A percentile compares a stretch with the other conserved stretches of the same genome.
Evolutionary conservation across 768 basidiomycete species (phyloP).

Genomic region (Termitomyces bulborhizus): DNA sequence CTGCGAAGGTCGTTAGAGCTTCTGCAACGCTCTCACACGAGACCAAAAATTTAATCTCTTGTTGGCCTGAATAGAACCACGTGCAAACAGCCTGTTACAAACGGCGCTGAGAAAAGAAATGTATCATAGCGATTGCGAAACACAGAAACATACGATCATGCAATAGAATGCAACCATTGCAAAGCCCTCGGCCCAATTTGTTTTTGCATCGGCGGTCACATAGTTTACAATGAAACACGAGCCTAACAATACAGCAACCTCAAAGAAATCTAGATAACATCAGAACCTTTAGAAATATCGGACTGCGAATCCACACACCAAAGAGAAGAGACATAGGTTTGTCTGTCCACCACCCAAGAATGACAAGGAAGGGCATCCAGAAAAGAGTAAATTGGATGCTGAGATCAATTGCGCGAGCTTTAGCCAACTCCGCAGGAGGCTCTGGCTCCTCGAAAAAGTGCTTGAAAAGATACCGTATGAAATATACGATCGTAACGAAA

Average conservation of each 20-base stretch:
- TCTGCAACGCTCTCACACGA: constrained; percentile 31
- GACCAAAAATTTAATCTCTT: constrained; percentile 37
- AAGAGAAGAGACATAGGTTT: constrained; percentile 63
- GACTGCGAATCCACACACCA: constrained; percentile 32
- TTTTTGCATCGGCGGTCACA: constrained; percentile 72
- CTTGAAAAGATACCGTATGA: constrained; percentile 37
- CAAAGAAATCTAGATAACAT: constrained; percentile 51
- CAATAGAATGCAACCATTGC: constrained; percentile 62
- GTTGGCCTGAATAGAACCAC: constrained; percentile 63
- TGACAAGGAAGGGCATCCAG: constrained; percentile 70
- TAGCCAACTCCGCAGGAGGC: constrained; percentile 54
- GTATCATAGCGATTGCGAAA: not conserved
- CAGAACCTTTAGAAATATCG: not conserved
- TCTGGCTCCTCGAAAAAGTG: constrained; percentile 33
- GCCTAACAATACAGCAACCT: constrained; percentile 58
- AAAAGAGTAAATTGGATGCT: constrained; percentile 74
- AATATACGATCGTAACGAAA: constrained; percentile 51
- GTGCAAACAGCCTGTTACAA: constrained; percentile 46
- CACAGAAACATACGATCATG: constrained; percentile 44
- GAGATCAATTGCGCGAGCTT: constrained; percentile 66
- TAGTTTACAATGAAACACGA: constrained; percentile 76
- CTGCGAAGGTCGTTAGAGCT: constrained; percentile 21
- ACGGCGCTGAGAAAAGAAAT: not conserved
- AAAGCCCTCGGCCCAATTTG: constrained; percentile 73
- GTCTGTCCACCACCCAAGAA: constrained; percentile 61